Evolutionary conservation across 352 stramenopile genomes (phyloP).

Genomic region (Globisporangium megalacanthum): DNA sequence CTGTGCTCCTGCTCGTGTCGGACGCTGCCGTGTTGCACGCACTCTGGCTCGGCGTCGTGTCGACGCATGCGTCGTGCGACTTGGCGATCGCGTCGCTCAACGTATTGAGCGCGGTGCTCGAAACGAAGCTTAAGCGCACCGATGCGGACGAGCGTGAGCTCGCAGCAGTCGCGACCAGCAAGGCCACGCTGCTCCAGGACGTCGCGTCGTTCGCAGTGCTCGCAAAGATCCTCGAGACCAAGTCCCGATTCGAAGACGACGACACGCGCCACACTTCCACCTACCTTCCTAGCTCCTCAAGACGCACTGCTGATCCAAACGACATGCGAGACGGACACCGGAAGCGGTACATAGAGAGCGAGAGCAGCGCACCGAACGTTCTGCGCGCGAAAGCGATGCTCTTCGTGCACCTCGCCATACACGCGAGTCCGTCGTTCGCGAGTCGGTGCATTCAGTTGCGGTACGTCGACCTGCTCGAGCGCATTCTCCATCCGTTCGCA

Average conservation of each 20-base stretch:
- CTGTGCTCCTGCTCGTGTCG: conserved; percentile 30
- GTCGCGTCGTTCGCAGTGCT: conserved; percentile 26
- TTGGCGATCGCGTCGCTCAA: conserved; percentile 55
- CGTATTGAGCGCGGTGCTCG: conserved; percentile 55
- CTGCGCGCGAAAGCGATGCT: conserved; percentile 65
- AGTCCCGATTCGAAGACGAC: conserved; percentile 17
- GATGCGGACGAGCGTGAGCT: conserved; percentile 14
- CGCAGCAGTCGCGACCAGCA: conserved; percentile 26
- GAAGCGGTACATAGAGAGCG: conserved; percentile 14
- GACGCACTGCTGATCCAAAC: background rate
- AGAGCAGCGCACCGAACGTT: conserved; percentile 19
- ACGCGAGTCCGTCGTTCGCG: conserved; percentile 37
- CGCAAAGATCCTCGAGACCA: conserved; percentile 19
- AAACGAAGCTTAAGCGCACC: conserved; percentile 30
- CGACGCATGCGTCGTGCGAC: conserved; percentile 12
- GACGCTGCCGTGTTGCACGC: conserved; percentile 30
- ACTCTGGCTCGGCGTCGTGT: conserved; percentile 34
- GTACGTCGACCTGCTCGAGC: conserved; percentile 28
- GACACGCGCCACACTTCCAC: background rate
- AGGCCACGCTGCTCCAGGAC: conserved; percentile 30
- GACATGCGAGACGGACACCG: background rate
- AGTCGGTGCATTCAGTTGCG: conserved; percentile 29
- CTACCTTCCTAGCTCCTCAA: background rate
- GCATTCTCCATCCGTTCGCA: conserved; percentile 21
- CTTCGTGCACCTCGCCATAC: conserved; percentile 51